A percentile compares a stretch with the other conserved stretches of the same genome.
These are phyloP conservation scores for Penicillium pulvis DNA, from an alignment of 495 filamentous ascomycete genomes.

Conservation along the genomic window DNA sequence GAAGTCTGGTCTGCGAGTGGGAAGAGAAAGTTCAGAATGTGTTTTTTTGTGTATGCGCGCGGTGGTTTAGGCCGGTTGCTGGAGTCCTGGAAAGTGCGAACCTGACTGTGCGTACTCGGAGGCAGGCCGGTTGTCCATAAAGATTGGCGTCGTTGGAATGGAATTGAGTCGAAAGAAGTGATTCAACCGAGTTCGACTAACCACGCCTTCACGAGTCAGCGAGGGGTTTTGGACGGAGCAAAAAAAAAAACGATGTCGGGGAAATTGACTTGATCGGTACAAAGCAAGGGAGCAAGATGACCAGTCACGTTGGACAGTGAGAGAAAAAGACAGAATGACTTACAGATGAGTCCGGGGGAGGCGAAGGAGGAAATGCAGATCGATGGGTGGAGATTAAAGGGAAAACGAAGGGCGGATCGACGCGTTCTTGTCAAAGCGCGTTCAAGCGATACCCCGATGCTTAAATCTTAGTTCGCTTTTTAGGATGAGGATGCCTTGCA, in stretches of 20 bases:
- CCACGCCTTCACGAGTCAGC: neutral
- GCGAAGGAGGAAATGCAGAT: conserved; percentile 4
- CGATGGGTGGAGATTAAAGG: conserved; percentile 7
- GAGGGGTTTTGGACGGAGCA: conserved; percentile 1
- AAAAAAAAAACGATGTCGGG: conserved; percentile 26
- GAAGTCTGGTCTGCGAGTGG: conserved; percentile 83
- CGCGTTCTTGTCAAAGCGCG: conserved; percentile 32
- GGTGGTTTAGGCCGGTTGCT: conserved; percentile 6
- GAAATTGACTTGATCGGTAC: conserved; percentile 32
- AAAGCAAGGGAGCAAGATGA: conserved; percentile 20
- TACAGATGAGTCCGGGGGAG: conserved; percentile 14
- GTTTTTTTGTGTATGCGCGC: neutral
- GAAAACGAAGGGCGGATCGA: conserved; percentile 28
- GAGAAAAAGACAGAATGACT: conserved; percentile 20
- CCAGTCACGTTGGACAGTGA: conserved; percentile 35
- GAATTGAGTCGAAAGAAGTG: neutral
- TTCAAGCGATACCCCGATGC: conserved; percentile 43
- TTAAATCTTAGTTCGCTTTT: conserved; percentile 52
- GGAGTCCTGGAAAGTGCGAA: conserved; percentile 73
- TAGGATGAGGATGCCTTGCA: conserved; percentile 55
- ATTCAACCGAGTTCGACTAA: neutral
- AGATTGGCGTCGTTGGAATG: conserved; percentile 6
- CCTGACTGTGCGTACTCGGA: conserved; percentile 97
- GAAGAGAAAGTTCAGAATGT: conserved; percentile 30
- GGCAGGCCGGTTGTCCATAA: conserved; percentile 84